Conservation (phyloP, 139 green algal genomes). For the Picochlorum sp. region DNA sequence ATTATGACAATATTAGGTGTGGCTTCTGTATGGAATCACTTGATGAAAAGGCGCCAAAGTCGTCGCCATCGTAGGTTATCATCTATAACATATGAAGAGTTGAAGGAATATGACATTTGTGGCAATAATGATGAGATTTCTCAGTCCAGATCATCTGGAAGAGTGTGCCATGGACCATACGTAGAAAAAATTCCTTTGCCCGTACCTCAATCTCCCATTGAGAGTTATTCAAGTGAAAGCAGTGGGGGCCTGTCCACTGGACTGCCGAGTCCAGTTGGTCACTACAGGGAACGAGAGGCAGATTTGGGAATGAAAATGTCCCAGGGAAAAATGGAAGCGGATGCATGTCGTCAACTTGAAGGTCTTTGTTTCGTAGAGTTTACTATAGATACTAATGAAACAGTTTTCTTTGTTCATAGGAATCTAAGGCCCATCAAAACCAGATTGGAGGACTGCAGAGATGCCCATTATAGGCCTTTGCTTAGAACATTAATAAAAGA, state of each 20-base stretch:
- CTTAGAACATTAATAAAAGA: neutral
- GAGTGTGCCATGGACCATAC: too few species aligned
- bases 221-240: conserved; percentile 1
- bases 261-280: conserved; percentile 2
- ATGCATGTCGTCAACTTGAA: neutral
- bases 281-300: neutral
- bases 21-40: too few species aligned
- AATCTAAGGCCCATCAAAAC: conserved; percentile 22
- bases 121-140: too few species aligned
- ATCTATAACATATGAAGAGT: too few species aligned
- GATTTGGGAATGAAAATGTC: neutral
- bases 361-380: neutral
- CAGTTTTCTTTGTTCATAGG: conserved; percentile 23
- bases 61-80: too few species aligned
- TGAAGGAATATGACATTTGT: too few species aligned
- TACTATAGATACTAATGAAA: conserved; percentile 7
- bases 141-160: too few species aligned
- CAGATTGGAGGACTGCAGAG: neutral
- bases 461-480: neutral
- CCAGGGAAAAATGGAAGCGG: neutral
- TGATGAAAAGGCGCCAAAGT: too few species aligned
- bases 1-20: too few species aligned
- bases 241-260: conserved; percentile 1
- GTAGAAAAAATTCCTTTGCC: too few species aligned
- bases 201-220: too few species aligned